phyloP scores from a whole-genome alignment of 345 rosid species.

The Draba incana region DNA sequence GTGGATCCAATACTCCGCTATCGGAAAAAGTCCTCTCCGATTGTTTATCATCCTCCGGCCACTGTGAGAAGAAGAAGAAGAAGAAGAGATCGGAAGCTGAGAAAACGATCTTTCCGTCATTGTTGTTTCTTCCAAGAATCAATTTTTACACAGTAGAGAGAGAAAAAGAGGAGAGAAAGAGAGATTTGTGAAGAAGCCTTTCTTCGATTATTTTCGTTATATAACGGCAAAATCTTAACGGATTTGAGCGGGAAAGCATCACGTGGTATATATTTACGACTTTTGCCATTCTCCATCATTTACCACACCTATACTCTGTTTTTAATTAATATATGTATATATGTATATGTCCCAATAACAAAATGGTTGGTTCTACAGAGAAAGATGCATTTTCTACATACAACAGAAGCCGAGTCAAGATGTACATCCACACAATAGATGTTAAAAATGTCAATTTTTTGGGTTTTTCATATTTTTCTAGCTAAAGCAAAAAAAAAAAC shows the following conservation, averaged over 20 bases:
- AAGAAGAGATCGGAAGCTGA: constrained; percentile 45
- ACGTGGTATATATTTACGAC: constrained; percentile 26
- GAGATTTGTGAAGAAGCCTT: constrained; percentile 30
- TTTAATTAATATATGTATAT: constrained; percentile 24
- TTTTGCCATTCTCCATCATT: constrained; percentile 1
- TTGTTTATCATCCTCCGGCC: constrained; percentile 33
- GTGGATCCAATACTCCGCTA: constrained; percentile 49
- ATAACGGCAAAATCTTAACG: constrained; percentile 24
- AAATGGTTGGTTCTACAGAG: constrained; percentile 24
- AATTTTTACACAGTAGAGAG: too few species aligned
- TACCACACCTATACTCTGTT: not conserved
- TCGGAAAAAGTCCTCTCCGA: constrained; percentile 33
- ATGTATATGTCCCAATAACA: constrained; percentile 24
- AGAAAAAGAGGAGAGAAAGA: not conserved
- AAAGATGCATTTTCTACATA: constrained; percentile 39
- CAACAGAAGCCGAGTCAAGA: constrained; percentile 45
- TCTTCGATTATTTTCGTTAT: constrained; percentile 7
- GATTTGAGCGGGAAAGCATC: constrained; percentile 33
- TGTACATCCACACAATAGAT: constrained; percentile 43
- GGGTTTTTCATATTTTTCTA: not conserved
- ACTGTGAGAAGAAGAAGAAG: constrained; percentile 41
- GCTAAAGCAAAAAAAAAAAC: constrained; percentile 37
- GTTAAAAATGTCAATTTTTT: constrained; percentile 27
- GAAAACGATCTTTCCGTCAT: constrained; percentile 42
- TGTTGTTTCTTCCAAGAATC: constrained; percentile 5